phyloP scores from a whole-genome alignment of 768 basidiomycete species.

The Boletus rubropictus region DNA sequence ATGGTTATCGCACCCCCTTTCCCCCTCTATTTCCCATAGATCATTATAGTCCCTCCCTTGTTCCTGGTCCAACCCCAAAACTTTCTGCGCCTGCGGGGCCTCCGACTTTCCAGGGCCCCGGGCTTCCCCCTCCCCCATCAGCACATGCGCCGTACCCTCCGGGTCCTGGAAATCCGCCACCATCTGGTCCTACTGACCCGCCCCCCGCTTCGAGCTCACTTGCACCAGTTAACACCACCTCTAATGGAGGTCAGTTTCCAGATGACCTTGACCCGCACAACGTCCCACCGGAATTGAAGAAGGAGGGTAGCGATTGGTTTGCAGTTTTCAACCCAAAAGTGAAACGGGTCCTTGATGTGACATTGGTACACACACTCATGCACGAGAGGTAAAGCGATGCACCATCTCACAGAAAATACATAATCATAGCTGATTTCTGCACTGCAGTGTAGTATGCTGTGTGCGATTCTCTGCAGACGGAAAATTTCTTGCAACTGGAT shows the following conservation, averaged over 20 bases:
- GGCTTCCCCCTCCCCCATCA: constrained; percentile 32
- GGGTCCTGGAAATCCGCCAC: constrained; percentile 30
- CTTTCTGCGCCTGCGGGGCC: constrained; percentile 26
- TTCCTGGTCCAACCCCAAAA: constrained; percentile 38
- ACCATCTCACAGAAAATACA: neutral
- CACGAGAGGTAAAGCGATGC: constrained; percentile 68
- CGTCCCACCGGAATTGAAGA: constrained; percentile 34
- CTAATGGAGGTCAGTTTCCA: constrained; percentile 31
- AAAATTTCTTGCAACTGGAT: constrained; percentile 89
- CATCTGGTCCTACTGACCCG: constrained; percentile 25
- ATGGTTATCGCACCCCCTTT: constrained; percentile 25
- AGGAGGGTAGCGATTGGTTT: constrained; percentile 84
- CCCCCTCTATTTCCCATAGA: constrained; percentile 27
- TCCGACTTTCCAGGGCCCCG: constrained; percentile 32
- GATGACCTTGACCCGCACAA: constrained; percentile 31
- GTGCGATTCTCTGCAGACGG: constrained; percentile 94
- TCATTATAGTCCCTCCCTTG: constrained; percentile 33
- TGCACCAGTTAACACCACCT: constrained; percentile 22
- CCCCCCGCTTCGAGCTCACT: constrained; percentile 20
- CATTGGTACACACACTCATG: constrained; percentile 77
- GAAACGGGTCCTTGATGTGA: constrained; percentile 73
- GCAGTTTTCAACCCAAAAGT: constrained; percentile 80
- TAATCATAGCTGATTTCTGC: constrained; percentile 7
- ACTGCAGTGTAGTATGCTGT: constrained; percentile 71
- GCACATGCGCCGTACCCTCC: constrained; percentile 29